phyloP scores from a whole-genome alignment of 2,329 filamentous ascomycete species.

The Zymoseptoria ardabiliae region DNA sequence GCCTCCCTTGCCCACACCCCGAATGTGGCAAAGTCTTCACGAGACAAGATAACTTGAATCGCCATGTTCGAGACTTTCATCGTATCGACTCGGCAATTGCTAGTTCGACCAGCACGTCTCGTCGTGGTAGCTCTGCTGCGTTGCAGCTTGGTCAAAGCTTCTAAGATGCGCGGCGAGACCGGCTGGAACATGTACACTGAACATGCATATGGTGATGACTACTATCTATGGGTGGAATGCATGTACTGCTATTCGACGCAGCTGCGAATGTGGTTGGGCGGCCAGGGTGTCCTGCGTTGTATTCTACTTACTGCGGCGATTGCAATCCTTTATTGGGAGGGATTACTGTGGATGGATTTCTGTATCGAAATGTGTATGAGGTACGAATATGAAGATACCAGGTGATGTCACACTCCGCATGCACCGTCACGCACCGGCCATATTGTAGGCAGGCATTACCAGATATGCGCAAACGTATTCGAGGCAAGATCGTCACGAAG shows the following conservation, averaged over 20 bases:
- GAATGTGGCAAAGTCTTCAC: conserved; percentile 2
- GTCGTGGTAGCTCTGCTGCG: too few species aligned
- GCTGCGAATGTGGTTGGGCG: neutral
- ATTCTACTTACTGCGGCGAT: too few species aligned
- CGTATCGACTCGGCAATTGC: conserved; percentile 3
- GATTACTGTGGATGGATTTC: neutral
- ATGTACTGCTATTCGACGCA: too few species aligned
- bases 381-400: too few species aligned
- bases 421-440: too few species aligned
- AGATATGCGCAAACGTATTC: too few species aligned
- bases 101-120: conserved; percentile 2
- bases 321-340: neutral
- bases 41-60: conserved; percentile 2
- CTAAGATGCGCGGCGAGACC: too few species aligned
- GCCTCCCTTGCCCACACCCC: neutral
- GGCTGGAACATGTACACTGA: neutral
- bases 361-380: too few species aligned
- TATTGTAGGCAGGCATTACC: too few species aligned
- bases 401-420: too few species aligned
- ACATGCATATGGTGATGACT: neutral
- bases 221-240: neutral
- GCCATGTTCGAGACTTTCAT: conserved; percentile 2
- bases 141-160: too few species aligned
- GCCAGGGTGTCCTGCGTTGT: neutral
- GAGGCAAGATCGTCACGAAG: too few species aligned